Base-by-base conservation (phyloP, 805 yeast genomes). In the Candida mattraensis region DNA sequence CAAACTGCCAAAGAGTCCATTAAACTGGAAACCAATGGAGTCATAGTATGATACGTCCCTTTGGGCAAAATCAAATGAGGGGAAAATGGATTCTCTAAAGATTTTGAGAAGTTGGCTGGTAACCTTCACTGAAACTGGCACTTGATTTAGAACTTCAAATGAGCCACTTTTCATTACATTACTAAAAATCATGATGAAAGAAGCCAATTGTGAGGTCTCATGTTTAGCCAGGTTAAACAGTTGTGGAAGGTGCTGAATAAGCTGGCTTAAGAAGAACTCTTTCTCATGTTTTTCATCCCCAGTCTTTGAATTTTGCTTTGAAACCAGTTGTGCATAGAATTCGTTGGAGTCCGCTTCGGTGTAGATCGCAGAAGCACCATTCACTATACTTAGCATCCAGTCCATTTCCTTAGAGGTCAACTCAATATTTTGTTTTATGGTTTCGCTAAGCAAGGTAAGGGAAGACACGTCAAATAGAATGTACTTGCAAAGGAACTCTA, bases 401-500 rank as follows among this genome's bases (percentile, higher is more conserved):
- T 57, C 61, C 18, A 70, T 46, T 12, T 50, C 43, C 9, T 51
- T 44, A 3, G 40, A 9, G 5, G 40, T 40, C 16, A 59, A 39
- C 37, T 57, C 63, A 7, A 58, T 25, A 3, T 26, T 10, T 1
- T 47, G 18, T 20, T 50, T 59, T 15, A 77, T 42, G 5, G 56
- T 57, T 1, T 55, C 50, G 24, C 61, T 63, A 17, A 65, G 38
- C 1, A 40, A 28, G 0, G 47, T 33, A 14, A 65, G 37, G 1
- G 72, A 55, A 0, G 76, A 65, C 3, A 65, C 29, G 47, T 77
- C 86, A 28, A 65, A 61, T 13, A 70, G 46, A 4, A 70, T 50
- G 44, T 69, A 74, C 2, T 63, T 56, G 1, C 70, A 42, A 9
- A 76, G 48, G 13, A 60, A 45, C 30, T 67, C 70, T 54, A 77